Conservation (phyloP, 179 eudicot genomes). For the Actinidia chinensis region DNA sequence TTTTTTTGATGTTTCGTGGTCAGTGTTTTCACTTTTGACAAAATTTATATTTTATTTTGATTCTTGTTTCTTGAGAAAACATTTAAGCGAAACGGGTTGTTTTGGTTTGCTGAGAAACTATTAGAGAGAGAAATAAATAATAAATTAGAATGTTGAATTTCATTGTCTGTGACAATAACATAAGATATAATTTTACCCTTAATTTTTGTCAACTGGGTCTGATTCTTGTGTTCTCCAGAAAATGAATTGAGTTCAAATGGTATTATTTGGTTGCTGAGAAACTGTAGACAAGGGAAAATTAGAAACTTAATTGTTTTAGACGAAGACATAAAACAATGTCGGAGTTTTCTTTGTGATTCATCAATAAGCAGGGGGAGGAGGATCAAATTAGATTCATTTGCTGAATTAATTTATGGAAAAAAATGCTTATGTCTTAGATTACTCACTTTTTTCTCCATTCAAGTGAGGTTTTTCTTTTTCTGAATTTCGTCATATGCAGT, state of each 20-base stretch:
- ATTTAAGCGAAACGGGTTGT: background rate
- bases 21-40: background rate
- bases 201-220: background rate
- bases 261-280: slow-evolving; percentile 15
- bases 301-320: background rate
- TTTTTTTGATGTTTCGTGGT: background rate
- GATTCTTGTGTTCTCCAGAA: background rate
- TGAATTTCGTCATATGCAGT: slow-evolving; percentile 38
- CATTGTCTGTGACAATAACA: too few species aligned
- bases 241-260: background rate
- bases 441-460: background rate
- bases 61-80: background rate
- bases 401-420: background rate
- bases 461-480: background rate
- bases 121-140: background rate
- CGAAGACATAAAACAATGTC: background rate
- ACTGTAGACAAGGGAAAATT: background rate
- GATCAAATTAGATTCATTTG: background rate
- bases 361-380: background rate
- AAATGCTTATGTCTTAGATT: background rate
- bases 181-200: too few species aligned
- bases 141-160: background rate
- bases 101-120: slow-evolving; percentile 15
- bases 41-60: background rate
- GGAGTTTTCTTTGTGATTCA: background rate